These are phyloP conservation scores for Triticum aestivum DNA, from an alignment of 176 grass and related monocot genomes.

Conservation along the genomic window IWGSC_CS_RefSeq_v2.1 NC_057794.1:61194257-61194756, in stretches of 20 bases:
- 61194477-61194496: too few relatives aligned
- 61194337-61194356: constrained; percentile 12
- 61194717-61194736: neutral
- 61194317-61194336: constrained; percentile 19
- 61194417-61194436: neutral
- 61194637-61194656: neutral
- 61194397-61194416: constrained; percentile 8
- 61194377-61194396: neutral
- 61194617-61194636: neutral
- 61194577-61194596: too few relatives aligned
- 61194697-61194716: neutral
- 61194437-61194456: too few relatives aligned
- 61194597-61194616: too few relatives aligned
- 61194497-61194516: too few relatives aligned
- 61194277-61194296: constrained; percentile 99
- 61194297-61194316: constrained; percentile 79
- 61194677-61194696: neutral
- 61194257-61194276: constrained; percentile 98
- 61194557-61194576: too few relatives aligned
- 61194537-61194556: too few relatives aligned
- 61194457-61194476: too few relatives aligned
- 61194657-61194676: neutral
- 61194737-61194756: neutral
- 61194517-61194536: too few relatives aligned
- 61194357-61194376: neutral